Evolutionary conservation across 148 eudicot species (phyloP).

Genomic region (Chenopodium formosanum): DNA sequence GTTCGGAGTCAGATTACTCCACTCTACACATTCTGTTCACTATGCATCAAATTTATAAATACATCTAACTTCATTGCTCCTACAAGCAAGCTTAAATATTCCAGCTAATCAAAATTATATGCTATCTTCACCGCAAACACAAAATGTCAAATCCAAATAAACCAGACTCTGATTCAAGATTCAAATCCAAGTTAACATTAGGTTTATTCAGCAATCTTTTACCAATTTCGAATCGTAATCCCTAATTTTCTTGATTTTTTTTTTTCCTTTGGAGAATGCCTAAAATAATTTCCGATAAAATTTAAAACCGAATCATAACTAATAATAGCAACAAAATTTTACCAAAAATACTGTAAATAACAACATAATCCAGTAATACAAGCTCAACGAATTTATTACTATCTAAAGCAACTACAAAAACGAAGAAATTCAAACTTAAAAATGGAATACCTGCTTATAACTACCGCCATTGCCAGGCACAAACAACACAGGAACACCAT

Average conservation of each 20-base stretch:
- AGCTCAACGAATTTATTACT: background rate
- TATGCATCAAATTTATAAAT: background rate
- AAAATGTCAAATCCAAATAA: background rate
- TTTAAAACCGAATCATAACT: background rate
- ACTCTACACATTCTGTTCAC: background rate
- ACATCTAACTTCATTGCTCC: background rate
- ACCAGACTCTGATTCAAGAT: background rate
- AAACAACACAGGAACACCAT: constrained; percentile 76
- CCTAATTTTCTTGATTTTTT: background rate
- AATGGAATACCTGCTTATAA: constrained; percentile 69
- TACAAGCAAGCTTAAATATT: background rate
- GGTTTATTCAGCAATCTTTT: background rate
- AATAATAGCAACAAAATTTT: background rate
- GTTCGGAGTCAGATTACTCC: background rate
- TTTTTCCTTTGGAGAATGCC: background rate
- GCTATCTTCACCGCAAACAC: background rate
- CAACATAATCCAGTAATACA: background rate
- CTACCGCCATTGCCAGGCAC: constrained; percentile 97
- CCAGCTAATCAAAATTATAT: too few species aligned
- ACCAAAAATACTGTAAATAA: background rate
- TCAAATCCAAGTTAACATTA: background rate
- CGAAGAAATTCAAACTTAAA: background rate
- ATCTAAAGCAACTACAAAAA: background rate
- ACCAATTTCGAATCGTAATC: background rate
- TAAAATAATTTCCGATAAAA: background rate